These are phyloP conservation scores for Daldinia vernicosa DNA, from an alignment of 495 filamentous ascomycete species.

Conservation along the genomic window DNA sequence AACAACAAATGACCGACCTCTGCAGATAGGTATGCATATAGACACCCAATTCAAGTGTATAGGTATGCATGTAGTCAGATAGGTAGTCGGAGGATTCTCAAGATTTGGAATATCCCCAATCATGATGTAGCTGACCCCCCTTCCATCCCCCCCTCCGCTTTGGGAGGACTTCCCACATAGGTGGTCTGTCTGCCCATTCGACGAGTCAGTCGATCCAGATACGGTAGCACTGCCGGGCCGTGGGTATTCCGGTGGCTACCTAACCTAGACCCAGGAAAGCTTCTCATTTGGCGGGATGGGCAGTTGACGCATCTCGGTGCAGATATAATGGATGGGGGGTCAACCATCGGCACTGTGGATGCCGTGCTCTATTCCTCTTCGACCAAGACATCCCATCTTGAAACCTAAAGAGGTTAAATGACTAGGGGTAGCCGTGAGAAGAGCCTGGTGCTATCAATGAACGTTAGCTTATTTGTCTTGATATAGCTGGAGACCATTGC, in stretches of 20 bases:
- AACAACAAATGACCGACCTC: background rate
- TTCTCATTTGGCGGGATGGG: constrained; percentile 3
- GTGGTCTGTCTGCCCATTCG: background rate
- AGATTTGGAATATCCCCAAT: constrained; percentile 34
- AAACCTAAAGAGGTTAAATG: constrained; percentile 7
- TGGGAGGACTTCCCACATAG: background rate
- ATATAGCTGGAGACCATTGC: background rate
- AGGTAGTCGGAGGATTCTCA: constrained; percentile 3
- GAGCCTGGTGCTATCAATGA: background rate
- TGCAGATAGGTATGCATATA: background rate
- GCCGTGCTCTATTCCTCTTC: constrained; percentile 19
- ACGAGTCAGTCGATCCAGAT: constrained; percentile 4
- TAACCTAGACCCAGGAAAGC: constrained; percentile 5
- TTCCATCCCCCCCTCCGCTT: background rate
- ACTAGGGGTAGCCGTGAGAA: background rate
- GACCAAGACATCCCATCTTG: constrained; percentile 7
- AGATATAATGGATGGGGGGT: background rate
- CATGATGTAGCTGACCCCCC: background rate
- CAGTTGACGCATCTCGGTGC: background rate
- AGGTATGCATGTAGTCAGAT: background rate
- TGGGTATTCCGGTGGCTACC: constrained; percentile 3
- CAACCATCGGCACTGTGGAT: constrained; percentile 1
- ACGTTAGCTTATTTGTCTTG: background rate
- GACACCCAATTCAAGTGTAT: too few relatives aligned
- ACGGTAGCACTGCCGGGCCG: constrained; percentile 10